Conservation (phyloP, 2,329 filamentous ascomycete genomes). For the Coniochaeta sp. region DNA sequence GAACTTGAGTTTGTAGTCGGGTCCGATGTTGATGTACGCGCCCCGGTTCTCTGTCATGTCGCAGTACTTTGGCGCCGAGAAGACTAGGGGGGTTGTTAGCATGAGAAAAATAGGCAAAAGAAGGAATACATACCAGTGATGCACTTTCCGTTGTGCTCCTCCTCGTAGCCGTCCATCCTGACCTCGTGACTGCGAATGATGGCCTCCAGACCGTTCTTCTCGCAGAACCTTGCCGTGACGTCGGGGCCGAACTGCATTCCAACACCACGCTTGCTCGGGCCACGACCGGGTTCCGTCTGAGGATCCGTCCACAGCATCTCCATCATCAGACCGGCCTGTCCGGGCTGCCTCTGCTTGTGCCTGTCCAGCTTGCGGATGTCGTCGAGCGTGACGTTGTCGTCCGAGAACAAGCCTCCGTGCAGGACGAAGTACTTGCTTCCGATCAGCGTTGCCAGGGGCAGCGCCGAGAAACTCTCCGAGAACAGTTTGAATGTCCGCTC, state of each 20-base stretch:
- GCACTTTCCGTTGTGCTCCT: slow-evolving; percentile 91
- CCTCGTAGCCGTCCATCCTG: slow-evolving; percentile 97
- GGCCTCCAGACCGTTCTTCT: slow-evolving; percentile 88
- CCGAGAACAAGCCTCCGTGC: slow-evolving; percentile 91
- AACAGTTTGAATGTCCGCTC: slow-evolving; percentile 93
- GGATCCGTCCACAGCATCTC: slow-evolving; percentile 99
- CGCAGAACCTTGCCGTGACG: slow-evolving; percentile 92
- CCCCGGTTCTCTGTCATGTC: slow-evolving; percentile 97
- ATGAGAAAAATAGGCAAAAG: not conserved
- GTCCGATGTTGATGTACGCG: slow-evolving; percentile 93
- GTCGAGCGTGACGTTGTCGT: slow-evolving; percentile 85
- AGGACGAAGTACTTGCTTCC: slow-evolving; percentile 87
- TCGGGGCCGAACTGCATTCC: slow-evolving; percentile 96
- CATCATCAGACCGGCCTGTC: slow-evolving; percentile 96
- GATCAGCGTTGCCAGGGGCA: slow-evolving; percentile 86
- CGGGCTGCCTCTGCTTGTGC: slow-evolving; percentile 85
- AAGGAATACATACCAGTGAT: slow-evolving; percentile 64
- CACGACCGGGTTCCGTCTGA: slow-evolving; percentile 75
- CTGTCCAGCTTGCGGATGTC: slow-evolving; percentile 91
- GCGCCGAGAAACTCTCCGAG: slow-evolving; percentile 92
- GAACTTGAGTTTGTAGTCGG: slow-evolving; percentile 86
- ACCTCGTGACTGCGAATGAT: slow-evolving; percentile 98
- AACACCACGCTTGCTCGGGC: slow-evolving; percentile 93
- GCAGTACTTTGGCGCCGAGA: slow-evolving; percentile 96
- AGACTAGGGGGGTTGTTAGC: slow-evolving; percentile 51